Evolutionary conservation across 2,329 filamentous ascomycete genomes (phyloP).

Genomic region (Mariannaea elegans): DNA sequence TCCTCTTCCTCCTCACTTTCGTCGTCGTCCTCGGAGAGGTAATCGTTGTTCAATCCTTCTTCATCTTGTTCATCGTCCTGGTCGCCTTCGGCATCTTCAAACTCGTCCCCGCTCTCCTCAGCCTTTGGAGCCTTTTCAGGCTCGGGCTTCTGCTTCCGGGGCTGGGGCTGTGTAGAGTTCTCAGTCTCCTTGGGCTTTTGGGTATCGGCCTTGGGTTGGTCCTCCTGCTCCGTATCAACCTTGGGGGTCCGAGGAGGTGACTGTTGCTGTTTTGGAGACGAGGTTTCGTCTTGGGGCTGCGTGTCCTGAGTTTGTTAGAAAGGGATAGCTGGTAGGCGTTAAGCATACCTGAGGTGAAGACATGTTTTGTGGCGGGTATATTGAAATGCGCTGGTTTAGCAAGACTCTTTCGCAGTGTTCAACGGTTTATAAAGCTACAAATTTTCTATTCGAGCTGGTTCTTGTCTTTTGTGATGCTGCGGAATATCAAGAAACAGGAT

Average conservation of each 20-base stretch:
- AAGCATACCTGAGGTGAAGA: slow-evolving; percentile 34
- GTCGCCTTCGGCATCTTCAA: slow-evolving; percentile 26
- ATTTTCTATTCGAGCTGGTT: slow-evolving; percentile 5
- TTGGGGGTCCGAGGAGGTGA: slow-evolving; percentile 11
- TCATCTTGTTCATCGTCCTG: slow-evolving; percentile 23
- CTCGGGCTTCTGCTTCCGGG: slow-evolving; percentile 20
- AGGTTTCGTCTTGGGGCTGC: slow-evolving; percentile 11
- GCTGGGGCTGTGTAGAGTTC: slow-evolving; percentile 5
- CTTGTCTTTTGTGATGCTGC: slow-evolving; percentile 35
- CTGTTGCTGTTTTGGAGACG: slow-evolving; percentile 19
- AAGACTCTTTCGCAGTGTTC: background rate
- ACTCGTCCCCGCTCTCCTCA: slow-evolving; percentile 21
- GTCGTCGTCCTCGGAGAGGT: slow-evolving; percentile 24
- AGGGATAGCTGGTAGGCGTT: no score
- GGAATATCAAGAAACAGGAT: slow-evolving; percentile 33
- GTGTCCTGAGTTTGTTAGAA: slow-evolving; percentile 29
- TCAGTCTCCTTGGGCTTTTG: background rate
- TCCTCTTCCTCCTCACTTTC: slow-evolving; percentile 33
- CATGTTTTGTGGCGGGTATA: slow-evolving; percentile 15
- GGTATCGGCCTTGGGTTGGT: background rate
- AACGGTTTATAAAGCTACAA: background rate
- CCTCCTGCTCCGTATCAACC: background rate
- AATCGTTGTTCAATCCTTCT: slow-evolving; percentile 6
- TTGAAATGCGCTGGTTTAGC: no score
- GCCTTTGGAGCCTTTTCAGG: slow-evolving; percentile 1